Evolutionary conservation across 192 early-diverging fungal genomes (phyloP).

Genomic region (Dissophora globulifera): DNA sequence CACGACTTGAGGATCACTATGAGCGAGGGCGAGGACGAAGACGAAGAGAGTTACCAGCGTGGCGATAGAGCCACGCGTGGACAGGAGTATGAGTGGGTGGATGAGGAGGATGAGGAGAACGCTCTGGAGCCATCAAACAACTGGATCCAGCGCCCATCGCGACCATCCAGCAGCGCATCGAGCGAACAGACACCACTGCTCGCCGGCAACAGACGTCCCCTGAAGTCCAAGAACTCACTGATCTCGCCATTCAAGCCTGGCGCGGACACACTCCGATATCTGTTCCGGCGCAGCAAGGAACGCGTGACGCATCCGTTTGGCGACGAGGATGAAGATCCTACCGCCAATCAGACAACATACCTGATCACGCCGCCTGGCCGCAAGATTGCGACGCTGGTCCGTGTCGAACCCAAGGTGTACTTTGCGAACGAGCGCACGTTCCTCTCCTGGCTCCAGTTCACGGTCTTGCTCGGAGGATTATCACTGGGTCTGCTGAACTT

Average conservation of each 20-base stretch:
- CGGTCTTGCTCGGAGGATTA: constrained; percentile 74
- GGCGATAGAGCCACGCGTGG: constrained; percentile 29
- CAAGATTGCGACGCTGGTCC: constrained; percentile 71
- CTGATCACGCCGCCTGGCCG: constrained; percentile 53
- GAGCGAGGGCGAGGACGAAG: constrained; percentile 28
- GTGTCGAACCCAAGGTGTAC: constrained; percentile 87
- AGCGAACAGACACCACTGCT: constrained; percentile 50
- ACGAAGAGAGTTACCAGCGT: constrained; percentile 30
- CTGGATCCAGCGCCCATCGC: constrained; percentile 44
- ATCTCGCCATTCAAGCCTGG: constrained; percentile 50
- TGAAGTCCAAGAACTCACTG: constrained; percentile 40
- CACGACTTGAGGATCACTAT: constrained; percentile 38
- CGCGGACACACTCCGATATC: constrained; percentile 49
- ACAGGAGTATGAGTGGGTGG: constrained; percentile 29
- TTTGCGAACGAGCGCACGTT: constrained; percentile 97
- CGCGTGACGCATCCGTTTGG: constrained; percentile 29
- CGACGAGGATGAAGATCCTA: constrained; percentile 12
- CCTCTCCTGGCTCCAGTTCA: constrained; percentile 88
- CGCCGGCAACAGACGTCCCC: constrained; percentile 2
- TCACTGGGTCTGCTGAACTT: constrained; percentile 83
- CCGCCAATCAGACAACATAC: constrained; percentile 32
- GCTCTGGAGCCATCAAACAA: constrained; percentile 36
- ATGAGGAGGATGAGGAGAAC: constrained; percentile 45
- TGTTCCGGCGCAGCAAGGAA: constrained; percentile 44
- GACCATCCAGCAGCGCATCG: constrained; percentile 25